These are phyloP conservation scores for Cutaneotrichosporon cyanovorans DNA, from an alignment of 1,284 basidiomycete genomes.

Conservation along the genomic window DNA sequence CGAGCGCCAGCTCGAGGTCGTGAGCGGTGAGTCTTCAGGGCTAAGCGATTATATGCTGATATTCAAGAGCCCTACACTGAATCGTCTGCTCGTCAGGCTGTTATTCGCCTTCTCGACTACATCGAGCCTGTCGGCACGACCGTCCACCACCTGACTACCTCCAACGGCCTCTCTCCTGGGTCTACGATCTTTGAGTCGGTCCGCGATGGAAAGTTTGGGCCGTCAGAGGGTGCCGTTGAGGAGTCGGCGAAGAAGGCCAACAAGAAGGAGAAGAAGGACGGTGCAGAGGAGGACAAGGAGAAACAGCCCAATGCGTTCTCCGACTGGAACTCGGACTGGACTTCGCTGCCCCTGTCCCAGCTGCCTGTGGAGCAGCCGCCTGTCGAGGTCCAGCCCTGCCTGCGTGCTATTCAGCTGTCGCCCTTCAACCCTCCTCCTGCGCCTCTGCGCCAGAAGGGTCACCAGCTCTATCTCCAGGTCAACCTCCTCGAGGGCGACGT, in stretches of 20 bases:
- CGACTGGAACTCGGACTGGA: conserved; percentile 39
- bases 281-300: conserved; percentile 27
- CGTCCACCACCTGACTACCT: conserved; percentile 41
- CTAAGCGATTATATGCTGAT: background rate
- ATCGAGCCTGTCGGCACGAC: conserved; percentile 45
- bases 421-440: conserved; percentile 56
- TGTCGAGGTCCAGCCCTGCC: conserved; percentile 36
- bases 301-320: conserved; percentile 43
- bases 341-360: conserved; percentile 30
- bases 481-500: conserved; percentile 53
- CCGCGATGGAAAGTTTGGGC: conserved; percentile 41
- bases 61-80: conserved; percentile 49
- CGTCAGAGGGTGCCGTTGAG: conserved; percentile 24
- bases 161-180: conserved; percentile 47
- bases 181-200: conserved; percentile 50
- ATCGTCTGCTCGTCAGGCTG: conserved; percentile 48
- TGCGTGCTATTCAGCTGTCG: conserved; percentile 50
- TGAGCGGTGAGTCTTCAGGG: conserved; percentile 30
- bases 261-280: conserved; percentile 33
- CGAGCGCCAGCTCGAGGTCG: conserved; percentile 41
- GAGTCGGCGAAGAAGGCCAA: conserved; percentile 34
- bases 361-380: conserved; percentile 40
- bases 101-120: conserved; percentile 50
- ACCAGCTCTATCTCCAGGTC: conserved; percentile 53
- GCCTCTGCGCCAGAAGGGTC: conserved; percentile 50